Percentiles rank a stretch among this genome's conserved stretches.
phyloP scores from a whole-genome alignment of 352 stramenopile species.

The Phytophthora constricta region DNA sequence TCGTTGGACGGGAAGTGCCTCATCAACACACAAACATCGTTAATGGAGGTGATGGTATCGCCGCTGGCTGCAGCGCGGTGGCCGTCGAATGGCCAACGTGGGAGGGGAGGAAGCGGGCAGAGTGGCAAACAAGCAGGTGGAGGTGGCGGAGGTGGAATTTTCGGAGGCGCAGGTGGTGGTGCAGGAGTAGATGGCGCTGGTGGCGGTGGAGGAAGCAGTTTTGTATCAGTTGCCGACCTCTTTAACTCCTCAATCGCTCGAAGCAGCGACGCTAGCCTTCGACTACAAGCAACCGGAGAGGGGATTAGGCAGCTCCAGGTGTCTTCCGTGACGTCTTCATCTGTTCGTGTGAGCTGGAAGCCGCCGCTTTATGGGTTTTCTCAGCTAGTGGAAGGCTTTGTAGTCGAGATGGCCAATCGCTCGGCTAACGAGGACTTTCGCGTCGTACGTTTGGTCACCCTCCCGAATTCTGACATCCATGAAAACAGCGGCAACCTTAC shows the following conservation, averaged over 20 bases:
- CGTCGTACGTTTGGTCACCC: slow-evolving; percentile 40
- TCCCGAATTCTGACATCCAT: slow-evolving; percentile 10
- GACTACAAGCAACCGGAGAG: slow-evolving; percentile 28
- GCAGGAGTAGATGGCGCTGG: slow-evolving; percentile 65
- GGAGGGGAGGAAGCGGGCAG: slow-evolving; percentile 65
- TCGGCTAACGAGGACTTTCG: slow-evolving; percentile 67
- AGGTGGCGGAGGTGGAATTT: slow-evolving; percentile 77
- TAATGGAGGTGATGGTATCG: slow-evolving; percentile 40
- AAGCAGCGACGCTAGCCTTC: slow-evolving; percentile 19
- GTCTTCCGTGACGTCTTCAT: slow-evolving; percentile 37
- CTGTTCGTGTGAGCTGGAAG: slow-evolving; percentile 48
- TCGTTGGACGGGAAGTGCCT: slow-evolving; percentile 52
- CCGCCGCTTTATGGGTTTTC: slow-evolving; percentile 47
- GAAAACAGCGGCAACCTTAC: slow-evolving; percentile 22
- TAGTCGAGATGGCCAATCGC: slow-evolving; percentile 68
- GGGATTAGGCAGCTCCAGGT: slow-evolving; percentile 33
- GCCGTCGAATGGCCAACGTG: slow-evolving; percentile 46
- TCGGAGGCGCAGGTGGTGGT: slow-evolving; percentile 74
- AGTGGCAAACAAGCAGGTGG: slow-evolving; percentile 82
- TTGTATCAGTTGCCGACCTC: slow-evolving; percentile 35
- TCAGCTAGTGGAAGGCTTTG: slow-evolving; percentile 50
- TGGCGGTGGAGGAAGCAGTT: slow-evolving; percentile 71
- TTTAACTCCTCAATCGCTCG: slow-evolving; percentile 23
- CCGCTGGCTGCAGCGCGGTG: slow-evolving; percentile 33
- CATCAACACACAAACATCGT: slow-evolving; percentile 32